Evolutionary conservation across 805 yeast genomes (phyloP).

Genomic region (Nematodospora valgi): DNA sequence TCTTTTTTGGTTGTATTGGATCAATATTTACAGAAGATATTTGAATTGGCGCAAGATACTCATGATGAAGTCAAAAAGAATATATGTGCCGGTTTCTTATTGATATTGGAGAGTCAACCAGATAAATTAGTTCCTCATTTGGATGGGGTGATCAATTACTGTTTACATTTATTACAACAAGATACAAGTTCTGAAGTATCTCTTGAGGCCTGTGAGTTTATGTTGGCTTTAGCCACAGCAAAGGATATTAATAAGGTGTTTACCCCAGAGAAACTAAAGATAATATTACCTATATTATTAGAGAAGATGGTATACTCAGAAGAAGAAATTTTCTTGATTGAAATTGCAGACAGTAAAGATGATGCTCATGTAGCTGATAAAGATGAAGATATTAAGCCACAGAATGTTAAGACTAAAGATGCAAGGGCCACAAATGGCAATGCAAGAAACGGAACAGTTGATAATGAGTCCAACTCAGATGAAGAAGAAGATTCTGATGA

Average conservation of each 20-base stretch:
- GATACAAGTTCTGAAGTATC: constrained; percentile 66
- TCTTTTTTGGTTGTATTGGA: constrained; percentile 63
- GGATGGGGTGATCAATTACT: constrained; percentile 81
- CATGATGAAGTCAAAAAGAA: constrained; percentile 62
- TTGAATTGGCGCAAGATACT: constrained; percentile 59
- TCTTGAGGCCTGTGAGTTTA: constrained; percentile 89
- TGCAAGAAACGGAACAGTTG: constrained; percentile 5
- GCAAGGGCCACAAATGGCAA: constrained; percentile 26
- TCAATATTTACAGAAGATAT: constrained; percentile 59
- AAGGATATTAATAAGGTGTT: constrained; percentile 36
- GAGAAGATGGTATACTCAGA: constrained; percentile 86
- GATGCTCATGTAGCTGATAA: constrained; percentile 76
- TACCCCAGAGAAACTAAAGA: constrained; percentile 54
- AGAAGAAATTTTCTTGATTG: constrained; percentile 66
- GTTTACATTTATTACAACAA: constrained; percentile 71
- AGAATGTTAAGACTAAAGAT: constrained; percentile 62
- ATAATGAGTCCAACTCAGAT: constrained; percentile 53
- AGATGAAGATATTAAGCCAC: constrained; percentile 85
- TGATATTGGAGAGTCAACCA: constrained; percentile 71
- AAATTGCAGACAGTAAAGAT: constrained; percentile 65
- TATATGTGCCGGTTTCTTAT: constrained; percentile 72
- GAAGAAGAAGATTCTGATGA: constrained; percentile 75
- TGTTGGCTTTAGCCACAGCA: constrained; percentile 72
- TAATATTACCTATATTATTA: constrained; percentile 73
- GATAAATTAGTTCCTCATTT: constrained; percentile 78